phyloP scores from a whole-genome alignment of 2,329 filamentous ascomycete species.

The Aspergillus brasiliensis region DNA sequence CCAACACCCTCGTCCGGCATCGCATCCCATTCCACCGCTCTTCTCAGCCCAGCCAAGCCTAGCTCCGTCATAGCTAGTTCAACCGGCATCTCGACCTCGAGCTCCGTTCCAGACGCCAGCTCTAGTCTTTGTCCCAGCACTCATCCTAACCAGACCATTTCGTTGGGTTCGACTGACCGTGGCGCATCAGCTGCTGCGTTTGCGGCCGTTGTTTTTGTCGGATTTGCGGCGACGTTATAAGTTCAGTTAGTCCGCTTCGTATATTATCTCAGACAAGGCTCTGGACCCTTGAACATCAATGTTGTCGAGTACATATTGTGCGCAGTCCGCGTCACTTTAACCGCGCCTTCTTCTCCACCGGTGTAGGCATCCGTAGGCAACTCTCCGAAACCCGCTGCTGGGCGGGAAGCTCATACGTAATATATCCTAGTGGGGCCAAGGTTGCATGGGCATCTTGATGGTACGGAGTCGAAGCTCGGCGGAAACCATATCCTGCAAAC shows the following conservation, averaged over 20 bases:
- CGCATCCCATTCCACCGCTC: conserved; percentile 18
- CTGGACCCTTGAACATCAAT: no score
- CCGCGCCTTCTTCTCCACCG: no score
- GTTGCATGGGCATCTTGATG: background rate
- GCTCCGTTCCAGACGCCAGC: conserved; percentile 17
- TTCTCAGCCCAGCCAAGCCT: background rate
- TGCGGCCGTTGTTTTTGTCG: conserved; percentile 44
- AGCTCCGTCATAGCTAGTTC: conserved; percentile 24
- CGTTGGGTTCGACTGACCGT: conserved; percentile 32
- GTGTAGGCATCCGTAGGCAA: no score
- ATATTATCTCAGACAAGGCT: background rate
- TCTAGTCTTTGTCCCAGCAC: conserved; percentile 25
- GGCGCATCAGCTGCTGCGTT: conserved; percentile 41
- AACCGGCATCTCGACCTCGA: conserved; percentile 24
- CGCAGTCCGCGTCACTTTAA: no score
- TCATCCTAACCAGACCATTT: conserved; percentile 24
- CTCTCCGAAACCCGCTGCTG: no score
- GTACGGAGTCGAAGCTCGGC: background rate
- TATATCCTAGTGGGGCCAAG: background rate
- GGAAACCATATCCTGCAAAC: background rate
- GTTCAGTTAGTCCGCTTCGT: background rate
- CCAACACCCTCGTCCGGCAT: conserved; percentile 22
- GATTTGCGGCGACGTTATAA: conserved; percentile 43
- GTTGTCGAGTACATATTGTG: no score
- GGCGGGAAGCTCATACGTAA: no score